Percentiles rank a stretch among this genome's conserved stretches.
phyloP scores from a whole-genome alignment of 495 filamentous ascomycete species.

The Melanomma pulvis-pyrius region DNA sequence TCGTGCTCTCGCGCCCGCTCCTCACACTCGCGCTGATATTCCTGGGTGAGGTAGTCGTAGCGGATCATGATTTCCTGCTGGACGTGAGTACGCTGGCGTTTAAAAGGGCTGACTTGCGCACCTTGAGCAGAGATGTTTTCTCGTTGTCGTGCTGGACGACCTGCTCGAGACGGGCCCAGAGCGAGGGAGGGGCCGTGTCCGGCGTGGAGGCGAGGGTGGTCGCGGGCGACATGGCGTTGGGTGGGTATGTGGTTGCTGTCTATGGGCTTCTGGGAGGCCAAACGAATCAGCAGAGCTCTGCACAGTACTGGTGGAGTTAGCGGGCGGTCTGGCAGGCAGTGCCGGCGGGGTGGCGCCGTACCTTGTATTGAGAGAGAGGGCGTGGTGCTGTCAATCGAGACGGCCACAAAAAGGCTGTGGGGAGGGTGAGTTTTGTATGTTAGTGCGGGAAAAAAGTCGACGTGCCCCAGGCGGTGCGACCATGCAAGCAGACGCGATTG shows the following conservation, averaged over 20 bases:
- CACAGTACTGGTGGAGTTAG: too few species aligned
- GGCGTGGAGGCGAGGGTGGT: not conserved
- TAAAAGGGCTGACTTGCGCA: not conserved
- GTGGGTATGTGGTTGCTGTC: too few species aligned
- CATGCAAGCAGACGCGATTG: not conserved
- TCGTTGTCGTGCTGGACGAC: conserved; percentile 19
- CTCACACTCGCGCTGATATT: conserved; percentile 11
- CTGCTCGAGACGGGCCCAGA: conserved; percentile 28
- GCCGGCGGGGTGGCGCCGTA: not conserved
- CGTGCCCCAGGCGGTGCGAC: not conserved
- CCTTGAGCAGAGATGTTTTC: conserved; percentile 32
- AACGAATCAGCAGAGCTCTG: too few species aligned
- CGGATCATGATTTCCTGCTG: conserved; percentile 32
- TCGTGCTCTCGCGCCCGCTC: conserved; percentile 26
- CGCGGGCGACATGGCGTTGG: not conserved
- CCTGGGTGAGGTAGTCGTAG: conserved; percentile 30
- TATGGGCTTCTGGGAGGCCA: too few species aligned
- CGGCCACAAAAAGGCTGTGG: not conserved
- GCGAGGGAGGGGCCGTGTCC: not conserved
- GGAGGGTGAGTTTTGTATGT: not conserved
- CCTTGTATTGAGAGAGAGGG: not conserved
- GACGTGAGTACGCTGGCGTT: too few species aligned
- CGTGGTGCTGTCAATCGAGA: not conserved
- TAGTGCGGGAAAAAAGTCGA: not conserved
- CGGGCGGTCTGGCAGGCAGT: too few species aligned